phyloP scores from a whole-genome alignment of 768 basidiomycete species.

The Glaciozyma antarctica region DNA sequence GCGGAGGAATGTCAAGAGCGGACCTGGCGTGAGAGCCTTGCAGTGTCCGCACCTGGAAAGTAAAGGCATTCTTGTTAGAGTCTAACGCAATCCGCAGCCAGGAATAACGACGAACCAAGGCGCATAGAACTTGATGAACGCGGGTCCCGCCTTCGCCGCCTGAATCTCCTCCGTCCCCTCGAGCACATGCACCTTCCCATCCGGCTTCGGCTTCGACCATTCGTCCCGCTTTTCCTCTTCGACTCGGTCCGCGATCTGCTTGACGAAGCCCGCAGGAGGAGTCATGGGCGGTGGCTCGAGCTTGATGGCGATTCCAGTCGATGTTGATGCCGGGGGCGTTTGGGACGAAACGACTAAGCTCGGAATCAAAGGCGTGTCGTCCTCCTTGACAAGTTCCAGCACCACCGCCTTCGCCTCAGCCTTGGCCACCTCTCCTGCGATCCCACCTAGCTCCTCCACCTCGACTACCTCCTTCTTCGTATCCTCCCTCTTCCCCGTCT shows the following conservation, averaged over 20 bases:
- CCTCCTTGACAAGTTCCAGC: background rate
- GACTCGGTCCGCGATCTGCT: background rate
- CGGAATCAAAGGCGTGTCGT: background rate
- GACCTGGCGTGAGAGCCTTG: conserved; percentile 71
- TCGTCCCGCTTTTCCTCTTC: conserved; percentile 11
- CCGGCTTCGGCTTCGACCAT: background rate
- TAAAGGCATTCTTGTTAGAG: too few relatives aligned
- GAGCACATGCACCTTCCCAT: conserved; percentile 9
- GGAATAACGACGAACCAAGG: conserved; percentile 76
- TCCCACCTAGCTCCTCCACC: background rate
- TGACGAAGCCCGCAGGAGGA: background rate
- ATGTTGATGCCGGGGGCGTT: background rate
- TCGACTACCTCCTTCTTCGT: background rate
- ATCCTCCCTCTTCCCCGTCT: background rate
- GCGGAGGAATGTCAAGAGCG: conserved; percentile 21
- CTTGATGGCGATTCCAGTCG: background rate
- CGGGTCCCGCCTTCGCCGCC: conserved; percentile 41
- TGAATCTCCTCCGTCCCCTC: background rate
- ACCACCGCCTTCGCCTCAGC: background rate
- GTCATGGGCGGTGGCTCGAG: background rate
- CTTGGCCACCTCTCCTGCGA: background rate
- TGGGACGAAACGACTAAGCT: background rate
- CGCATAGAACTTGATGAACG: conserved; percentile 75
- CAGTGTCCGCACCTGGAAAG: conserved; percentile 73
- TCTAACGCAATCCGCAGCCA: too few relatives aligned